Conservation (phyloP, 306 rosid species). For the Gastrolobium bilobum region DNA sequence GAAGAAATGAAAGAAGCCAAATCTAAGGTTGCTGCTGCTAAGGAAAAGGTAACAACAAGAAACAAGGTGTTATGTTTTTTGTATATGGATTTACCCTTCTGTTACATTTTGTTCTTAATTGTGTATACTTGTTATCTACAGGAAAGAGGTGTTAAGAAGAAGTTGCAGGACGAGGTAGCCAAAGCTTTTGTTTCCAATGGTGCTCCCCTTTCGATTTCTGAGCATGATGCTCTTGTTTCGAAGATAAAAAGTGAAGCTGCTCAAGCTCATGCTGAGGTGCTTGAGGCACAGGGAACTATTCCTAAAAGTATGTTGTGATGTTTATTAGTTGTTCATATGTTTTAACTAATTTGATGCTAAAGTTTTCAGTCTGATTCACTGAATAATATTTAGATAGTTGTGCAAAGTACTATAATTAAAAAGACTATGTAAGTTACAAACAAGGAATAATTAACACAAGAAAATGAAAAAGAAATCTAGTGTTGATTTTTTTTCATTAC, state of each 20-base stretch:
- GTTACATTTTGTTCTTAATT: not conserved
- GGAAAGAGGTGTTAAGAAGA: conserved; percentile 47
- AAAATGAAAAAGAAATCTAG: not conserved
- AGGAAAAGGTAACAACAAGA: conserved; percentile 49
- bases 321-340: conserved; percentile 9
- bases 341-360: conserved; percentile 7
- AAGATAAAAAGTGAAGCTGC: conserved; percentile 63
- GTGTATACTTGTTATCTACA: conserved; percentile 32
- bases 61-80: not conserved
- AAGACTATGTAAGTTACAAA: not conserved
- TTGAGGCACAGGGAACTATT: conserved; percentile 54
- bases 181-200: conserved; percentile 51
- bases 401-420: not conserved
- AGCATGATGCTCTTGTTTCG: conserved; percentile 48
- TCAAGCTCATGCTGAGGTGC: conserved; percentile 65
- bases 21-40: conserved; percentile 48
- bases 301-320: conserved; percentile 60
- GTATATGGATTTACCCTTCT: not conserved
- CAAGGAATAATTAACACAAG: not conserved
- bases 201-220: conserved; percentile 19
- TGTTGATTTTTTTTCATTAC: not conserved
- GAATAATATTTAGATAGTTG: not conserved
- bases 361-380: conserved; percentile 9
- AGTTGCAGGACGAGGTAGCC: conserved; percentile 52
- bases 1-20: conserved; percentile 44